Percentiles rank a stretch among this genome's conserved stretches.
phyloP scores from a whole-genome alignment of 805 yeast genomes.

The Dipodascus geniculatus region DNA sequence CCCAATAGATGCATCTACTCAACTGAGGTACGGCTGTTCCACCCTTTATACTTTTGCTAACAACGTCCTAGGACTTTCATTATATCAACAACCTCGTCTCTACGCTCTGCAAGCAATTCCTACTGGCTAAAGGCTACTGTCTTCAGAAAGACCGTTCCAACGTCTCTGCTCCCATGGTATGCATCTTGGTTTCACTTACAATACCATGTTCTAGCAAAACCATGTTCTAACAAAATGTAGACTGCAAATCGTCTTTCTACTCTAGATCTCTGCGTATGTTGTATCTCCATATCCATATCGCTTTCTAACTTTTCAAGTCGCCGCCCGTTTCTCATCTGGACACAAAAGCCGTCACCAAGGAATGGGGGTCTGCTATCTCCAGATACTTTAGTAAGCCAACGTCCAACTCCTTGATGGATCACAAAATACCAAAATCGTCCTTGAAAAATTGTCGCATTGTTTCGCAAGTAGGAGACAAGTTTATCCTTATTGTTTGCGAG shows the following conservation, averaged over 20 bases:
- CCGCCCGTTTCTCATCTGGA: background rate
- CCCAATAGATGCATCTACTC: background rate
- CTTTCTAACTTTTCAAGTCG: no score
- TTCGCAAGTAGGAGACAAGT: conserved; percentile 50
- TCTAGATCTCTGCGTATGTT: no score
- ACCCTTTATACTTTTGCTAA: background rate
- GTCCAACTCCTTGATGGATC: background rate
- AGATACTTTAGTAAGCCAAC: background rate
- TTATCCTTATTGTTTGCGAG: conserved; percentile 36
- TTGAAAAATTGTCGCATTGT: conserved; percentile 13
- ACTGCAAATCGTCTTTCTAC: no score
- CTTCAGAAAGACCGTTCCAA: no score
- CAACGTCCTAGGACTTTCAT: background rate
- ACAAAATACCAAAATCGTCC: conserved; percentile 7
- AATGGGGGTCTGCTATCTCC: background rate
- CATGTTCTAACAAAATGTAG: no score
- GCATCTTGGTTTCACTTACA: no score
- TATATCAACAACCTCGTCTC: background rate
- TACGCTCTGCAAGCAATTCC: background rate
- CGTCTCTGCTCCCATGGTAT: no score
- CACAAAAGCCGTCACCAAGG: background rate
- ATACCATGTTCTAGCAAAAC: no score
- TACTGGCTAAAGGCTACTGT: background rate
- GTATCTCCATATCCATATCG: no score
- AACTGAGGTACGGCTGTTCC: background rate